Evolutionary conservation across 2,329 filamentous ascomycete genomes (phyloP), one percentile per base, ranked within the genome.

Genomic region (Penicillium crustosum): DNA sequence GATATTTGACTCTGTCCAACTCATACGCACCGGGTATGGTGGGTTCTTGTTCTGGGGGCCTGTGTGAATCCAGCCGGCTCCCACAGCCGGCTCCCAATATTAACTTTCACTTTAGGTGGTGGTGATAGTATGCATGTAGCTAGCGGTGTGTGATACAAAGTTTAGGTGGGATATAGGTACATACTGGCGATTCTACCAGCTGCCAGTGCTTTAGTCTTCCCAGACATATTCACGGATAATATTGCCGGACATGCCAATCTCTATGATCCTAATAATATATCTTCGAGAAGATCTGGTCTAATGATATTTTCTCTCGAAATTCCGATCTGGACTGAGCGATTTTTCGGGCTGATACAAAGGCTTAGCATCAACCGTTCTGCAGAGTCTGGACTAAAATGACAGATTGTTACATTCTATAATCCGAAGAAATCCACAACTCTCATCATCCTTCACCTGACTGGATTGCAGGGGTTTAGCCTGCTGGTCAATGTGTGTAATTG

Each of bases 361-460:
- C 52, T 54, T 49, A 54, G 25, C 52, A 23, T 45, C 50, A 50
- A 42, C 36, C 53, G 29, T 51, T 43, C 38, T 55, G 31, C 31
- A 50, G 38, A 17, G 38, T 19, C 47, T 27, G 21, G 5, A 38
- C 23, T 49, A n/a, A 49, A 49, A 54, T 49, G 19, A 13, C n/a
- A 25, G 2, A 56, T 23, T n/a, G 38, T 38, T 51, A 52, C 47
- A 44, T 43, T 44, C 27, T 33, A 52, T 52, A 39, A 25, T 51
- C 53, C 48, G 48, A 51, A 39, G 17, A 8, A 33, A 38, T 36
- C 47, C 48, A 52, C 45, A 19, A 33, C 6, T 19, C 15, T 38
- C 2, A 36, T 44, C 15, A 7, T 36, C 25, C n/a, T 52, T 23
- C 31, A 25, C 38, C 39, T 56, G 53, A 56, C 39, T 36, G 4